A percentile compares a stretch with the other conserved stretches of the same genome.
Evolutionary conservation across 805 yeast genomes (phyloP).

Genomic region (Barnettozyma botsteinii): DNA sequence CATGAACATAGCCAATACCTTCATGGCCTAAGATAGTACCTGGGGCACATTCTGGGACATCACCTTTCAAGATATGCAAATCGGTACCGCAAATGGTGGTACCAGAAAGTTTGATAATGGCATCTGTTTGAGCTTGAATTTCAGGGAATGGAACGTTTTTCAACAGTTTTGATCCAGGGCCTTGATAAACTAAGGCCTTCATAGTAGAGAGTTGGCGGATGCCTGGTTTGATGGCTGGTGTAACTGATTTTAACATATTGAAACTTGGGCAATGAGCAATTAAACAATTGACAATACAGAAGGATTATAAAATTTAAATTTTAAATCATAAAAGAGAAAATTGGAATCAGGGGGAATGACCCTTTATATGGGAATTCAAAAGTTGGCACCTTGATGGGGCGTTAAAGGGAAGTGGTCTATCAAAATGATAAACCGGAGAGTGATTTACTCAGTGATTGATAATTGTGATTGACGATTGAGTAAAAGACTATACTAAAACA

Average conservation of each 20-base stretch:
- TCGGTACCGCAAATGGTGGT: conserved; percentile 66
- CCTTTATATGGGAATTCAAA: no score
- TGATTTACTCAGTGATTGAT: no score
- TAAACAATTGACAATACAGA: no score
- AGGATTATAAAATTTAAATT: no score
- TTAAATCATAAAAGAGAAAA: no score
- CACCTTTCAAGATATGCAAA: conserved; percentile 56
- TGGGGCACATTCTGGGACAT: conserved; percentile 47
- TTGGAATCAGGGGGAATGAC: no score
- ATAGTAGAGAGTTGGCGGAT: not conserved
- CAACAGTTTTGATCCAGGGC: conserved; percentile 36
- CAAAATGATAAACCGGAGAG: no score
- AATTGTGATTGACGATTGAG: no score
- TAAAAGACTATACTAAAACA: no score
- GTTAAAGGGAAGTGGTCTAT: no score
- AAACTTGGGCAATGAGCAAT: not conserved
- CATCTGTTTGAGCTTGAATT: conserved; percentile 44
- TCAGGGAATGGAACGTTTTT: conserved; percentile 37
- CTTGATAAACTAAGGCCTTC: conserved; percentile 42
- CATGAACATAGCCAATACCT: conserved; percentile 48
- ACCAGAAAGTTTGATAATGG: conserved; percentile 46
- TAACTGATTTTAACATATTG: not conserved
- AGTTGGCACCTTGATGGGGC: no score
- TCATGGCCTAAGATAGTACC: conserved; percentile 56
- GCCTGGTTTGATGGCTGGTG: not conserved